These are phyloP conservation scores for Dioscorea alata DNA, from an alignment of 106 monocot genomes.

Conservation along the genomic window DNA sequence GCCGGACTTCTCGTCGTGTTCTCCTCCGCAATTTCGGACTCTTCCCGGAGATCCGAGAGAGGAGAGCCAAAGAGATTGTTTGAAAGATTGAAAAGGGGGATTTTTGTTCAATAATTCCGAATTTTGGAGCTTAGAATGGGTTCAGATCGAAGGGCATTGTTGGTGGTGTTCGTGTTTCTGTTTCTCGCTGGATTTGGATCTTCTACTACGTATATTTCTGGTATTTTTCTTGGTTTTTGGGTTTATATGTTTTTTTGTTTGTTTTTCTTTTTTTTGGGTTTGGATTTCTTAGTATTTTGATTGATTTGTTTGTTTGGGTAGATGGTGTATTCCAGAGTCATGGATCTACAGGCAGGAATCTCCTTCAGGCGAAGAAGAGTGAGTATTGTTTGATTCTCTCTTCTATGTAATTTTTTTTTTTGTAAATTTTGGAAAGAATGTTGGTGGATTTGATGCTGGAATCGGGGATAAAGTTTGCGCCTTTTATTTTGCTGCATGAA, in stretches of 20 bases:
- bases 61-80: no score
- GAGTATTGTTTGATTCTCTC: neutral
- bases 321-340: constrained; percentile 8
- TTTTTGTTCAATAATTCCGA: neutral
- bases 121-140: neutral
- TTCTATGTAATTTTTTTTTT: neutral
- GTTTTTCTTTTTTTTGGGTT: neutral
- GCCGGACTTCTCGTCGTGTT: neutral
- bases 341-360: constrained; percentile 17
- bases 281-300: neutral
- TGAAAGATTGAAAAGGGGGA: no score
- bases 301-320: neutral
- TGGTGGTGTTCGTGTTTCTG: neutral
- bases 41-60: no score
- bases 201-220: neutral
- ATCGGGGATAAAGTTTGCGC: no score
- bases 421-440: neutral
- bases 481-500: no score
- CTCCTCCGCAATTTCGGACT: no score
- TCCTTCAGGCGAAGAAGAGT: constrained; percentile 25
- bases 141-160: neutral
- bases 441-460: no score
- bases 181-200: neutral
- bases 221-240: neutral
- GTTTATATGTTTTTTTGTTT: no score